Conservation (phyloP, 2,329 filamentous ascomycete genomes). For the Penicillium sp. region DNA sequence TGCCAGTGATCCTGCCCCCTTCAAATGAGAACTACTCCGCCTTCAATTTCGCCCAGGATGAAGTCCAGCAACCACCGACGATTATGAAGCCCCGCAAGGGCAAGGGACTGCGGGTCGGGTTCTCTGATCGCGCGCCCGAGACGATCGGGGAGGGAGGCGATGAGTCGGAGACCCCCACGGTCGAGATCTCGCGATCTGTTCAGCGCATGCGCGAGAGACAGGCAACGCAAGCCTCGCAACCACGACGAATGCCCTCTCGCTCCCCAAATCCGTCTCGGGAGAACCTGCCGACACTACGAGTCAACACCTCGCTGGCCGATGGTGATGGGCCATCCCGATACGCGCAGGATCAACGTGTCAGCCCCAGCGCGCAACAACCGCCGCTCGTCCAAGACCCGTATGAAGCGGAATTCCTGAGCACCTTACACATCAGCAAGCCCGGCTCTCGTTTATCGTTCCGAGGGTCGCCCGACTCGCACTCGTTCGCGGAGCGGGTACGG, state of each 20-base stretch:
- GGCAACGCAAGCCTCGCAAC: conserved; percentile 18
- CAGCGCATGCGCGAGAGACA: conserved; percentile 23
- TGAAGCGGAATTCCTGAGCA: conserved; percentile 38
- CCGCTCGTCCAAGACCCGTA: conserved; percentile 33
- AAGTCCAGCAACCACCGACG: conserved; percentile 5
- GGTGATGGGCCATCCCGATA: conserved; percentile 15
- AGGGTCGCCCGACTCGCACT: conserved; percentile 39
- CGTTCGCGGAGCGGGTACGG: conserved; percentile 46
- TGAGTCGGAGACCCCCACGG: conserved; percentile 67
- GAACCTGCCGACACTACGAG: conserved; percentile 26
- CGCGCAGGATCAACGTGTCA: conserved; percentile 11
- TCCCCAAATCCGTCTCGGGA: conserved; percentile 15
- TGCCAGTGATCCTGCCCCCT: background rate
- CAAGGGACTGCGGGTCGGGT: conserved; percentile 70
- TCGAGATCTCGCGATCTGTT: conserved; percentile 61
- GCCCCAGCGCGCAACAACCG: conserved; percentile 23
- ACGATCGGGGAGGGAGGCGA: conserved; percentile 90
- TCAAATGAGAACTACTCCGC: conserved; percentile 19
- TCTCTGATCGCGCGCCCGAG: conserved; percentile 67
- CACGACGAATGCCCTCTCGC: conserved; percentile 8
- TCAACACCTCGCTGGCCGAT: conserved; percentile 33
- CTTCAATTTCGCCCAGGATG: conserved; percentile 14
- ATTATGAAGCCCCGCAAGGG: conserved; percentile 44
- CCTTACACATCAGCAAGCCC: conserved; percentile 25
- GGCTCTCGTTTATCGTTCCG: conserved; percentile 40